Percentiles rank a stretch among this genome's conserved stretches.
Evolutionary conservation across 768 basidiomycete species (phyloP).

Genomic region (Auricularia sp.): DNA sequence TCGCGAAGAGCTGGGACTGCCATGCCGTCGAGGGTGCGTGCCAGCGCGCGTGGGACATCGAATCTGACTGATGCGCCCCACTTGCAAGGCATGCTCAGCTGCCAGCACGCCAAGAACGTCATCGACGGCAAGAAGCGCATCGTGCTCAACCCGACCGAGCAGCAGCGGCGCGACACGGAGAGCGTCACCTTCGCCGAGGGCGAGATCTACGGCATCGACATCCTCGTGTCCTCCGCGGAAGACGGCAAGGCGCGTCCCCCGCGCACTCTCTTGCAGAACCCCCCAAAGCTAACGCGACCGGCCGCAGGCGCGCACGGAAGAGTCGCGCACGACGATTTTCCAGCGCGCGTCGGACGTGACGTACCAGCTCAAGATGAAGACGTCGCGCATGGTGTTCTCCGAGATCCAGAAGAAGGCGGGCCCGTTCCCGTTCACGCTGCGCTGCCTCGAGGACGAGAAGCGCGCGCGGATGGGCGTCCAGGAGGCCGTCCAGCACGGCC

Average conservation of each 20-base stretch:
- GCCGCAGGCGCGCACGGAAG: constrained; percentile 73
- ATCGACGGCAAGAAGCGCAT: constrained; percentile 96
- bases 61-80: not conserved
- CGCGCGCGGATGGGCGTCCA: constrained; percentile 88
- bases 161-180: constrained; percentile 80
- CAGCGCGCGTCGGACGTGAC: constrained; percentile 78
- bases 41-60: not conserved
- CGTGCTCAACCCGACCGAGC: constrained; percentile 79
- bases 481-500: constrained; percentile 89
- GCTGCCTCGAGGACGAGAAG: constrained; percentile 91
- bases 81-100: constrained; percentile 77
- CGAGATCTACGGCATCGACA: constrained; percentile 92
- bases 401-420: constrained; percentile 98
- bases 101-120: constrained; percentile 87
- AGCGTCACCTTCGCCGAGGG: constrained; percentile 79
- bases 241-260: constrained; percentile 72
- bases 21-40: constrained; percentile 85
- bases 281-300: too few species aligned
- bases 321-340: constrained; percentile 86
- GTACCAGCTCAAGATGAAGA: constrained; percentile 97
- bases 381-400: constrained; percentile 89
- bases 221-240: constrained; percentile 76
- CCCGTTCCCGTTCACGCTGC: constrained; percentile 95
- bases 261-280: not conserved
- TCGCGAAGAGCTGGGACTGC: constrained; percentile 66